Conservation (phyloP, 2,329 filamentous ascomycete species). For the Arthrobotrys musiformis region DNA sequence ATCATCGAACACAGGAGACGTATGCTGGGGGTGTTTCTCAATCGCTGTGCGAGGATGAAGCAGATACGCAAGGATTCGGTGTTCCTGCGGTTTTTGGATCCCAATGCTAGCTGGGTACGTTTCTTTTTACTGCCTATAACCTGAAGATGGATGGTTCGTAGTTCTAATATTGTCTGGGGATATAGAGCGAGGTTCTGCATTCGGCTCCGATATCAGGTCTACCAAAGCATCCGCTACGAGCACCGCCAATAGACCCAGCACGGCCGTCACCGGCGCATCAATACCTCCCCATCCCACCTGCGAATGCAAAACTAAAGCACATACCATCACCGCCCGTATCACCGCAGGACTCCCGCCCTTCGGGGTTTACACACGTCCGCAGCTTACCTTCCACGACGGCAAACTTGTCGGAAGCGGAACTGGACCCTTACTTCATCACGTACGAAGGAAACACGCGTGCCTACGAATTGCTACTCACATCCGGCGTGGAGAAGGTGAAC, state of each 20-base stretch:
- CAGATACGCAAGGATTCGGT: conserved; percentile 91
- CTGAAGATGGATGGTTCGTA: no score
- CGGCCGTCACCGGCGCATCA: conserved; percentile 87
- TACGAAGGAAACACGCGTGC: conserved; percentile 94
- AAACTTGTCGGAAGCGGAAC: conserved; percentile 83
- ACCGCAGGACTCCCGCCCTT: conserved; percentile 61
- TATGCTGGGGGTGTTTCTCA: conserved; percentile 95
- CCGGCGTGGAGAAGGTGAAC: conserved; percentile 97
- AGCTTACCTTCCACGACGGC: conserved; percentile 84
- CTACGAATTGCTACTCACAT: conserved; percentile 84
- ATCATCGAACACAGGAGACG: conserved; percentile 97
- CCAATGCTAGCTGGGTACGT: conserved; percentile 95
- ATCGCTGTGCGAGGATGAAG: conserved; percentile 91
- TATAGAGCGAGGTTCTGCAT: conserved; percentile 89
- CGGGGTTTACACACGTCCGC: conserved; percentile 72
- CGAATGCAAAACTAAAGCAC: conserved; percentile 85
- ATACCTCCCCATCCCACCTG: conserved; percentile 85
- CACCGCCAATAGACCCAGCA: conserved; percentile 93
- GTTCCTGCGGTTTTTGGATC: conserved; percentile 97
- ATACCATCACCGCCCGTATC: conserved; percentile 62
- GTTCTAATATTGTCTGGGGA: background rate
- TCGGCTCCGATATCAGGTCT: conserved; percentile 90
- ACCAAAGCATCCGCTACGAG: conserved; percentile 92
- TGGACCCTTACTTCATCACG: conserved; percentile 94
- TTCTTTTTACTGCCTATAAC: no score